Conservation (phyloP, 2,329 filamentous ascomycete species). For the Sporothrix mexicana region DNA sequence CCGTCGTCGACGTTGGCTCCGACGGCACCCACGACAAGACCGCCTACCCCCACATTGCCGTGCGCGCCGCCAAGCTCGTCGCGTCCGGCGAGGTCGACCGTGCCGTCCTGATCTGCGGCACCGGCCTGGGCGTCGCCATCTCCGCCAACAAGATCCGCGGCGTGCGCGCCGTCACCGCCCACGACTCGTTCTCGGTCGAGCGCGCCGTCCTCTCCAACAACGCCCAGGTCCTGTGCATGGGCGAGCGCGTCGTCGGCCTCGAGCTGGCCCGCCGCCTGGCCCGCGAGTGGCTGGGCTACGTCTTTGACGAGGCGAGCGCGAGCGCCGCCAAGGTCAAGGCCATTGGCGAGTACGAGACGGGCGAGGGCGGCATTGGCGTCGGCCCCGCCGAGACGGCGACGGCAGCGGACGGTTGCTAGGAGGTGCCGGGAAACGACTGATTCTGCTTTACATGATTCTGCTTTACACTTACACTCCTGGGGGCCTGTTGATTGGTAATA, state of each 20-base stretch:
- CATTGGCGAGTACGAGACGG: conserved; percentile 45
- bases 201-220: conserved; percentile 81
- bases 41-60: conserved; percentile 75
- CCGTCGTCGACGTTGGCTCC: conserved; percentile 77
- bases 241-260: conserved; percentile 80
- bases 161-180: conserved; percentile 84
- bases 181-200: conserved; percentile 86
- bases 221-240: conserved; percentile 85
- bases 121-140: conserved; percentile 85
- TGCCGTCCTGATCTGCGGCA: conserved; percentile 82
- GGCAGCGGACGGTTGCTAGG: conserved; percentile 34
- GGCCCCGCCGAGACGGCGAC: conserved; percentile 35
- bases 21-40: conserved; percentile 71
- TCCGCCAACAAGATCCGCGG: conserved; percentile 87
- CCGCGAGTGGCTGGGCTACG: conserved; percentile 83
- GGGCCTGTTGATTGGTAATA: background rate
- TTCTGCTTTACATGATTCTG: too few species aligned
- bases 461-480: too few species aligned
- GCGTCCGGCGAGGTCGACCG: conserved; percentile 49
- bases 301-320: conserved; percentile 70
- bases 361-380: conserved; percentile 39
- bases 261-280: conserved; percentile 79
- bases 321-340: conserved; percentile 60
- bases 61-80: conserved; percentile 37
- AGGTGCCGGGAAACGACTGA: too few species aligned